phyloP scores from a whole-genome alignment of 176 grass and related monocot genomes.

The Secale cereale region DNA sequence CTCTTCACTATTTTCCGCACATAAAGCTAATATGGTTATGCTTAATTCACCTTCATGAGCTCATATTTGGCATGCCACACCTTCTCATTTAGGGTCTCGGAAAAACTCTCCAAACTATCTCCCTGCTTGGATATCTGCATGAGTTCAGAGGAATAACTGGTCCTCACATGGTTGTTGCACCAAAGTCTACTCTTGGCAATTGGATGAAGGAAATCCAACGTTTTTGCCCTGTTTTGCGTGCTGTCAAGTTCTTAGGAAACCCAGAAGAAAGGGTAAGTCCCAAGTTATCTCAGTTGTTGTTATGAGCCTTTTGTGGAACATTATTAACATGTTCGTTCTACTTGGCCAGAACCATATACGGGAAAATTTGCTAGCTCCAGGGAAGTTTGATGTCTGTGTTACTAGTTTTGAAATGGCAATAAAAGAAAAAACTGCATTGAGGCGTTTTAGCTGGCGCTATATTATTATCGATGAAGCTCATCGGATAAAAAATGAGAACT shows the following conservation, averaged over 20 bases:
- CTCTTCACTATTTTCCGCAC: not conserved
- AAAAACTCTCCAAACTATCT: conserved; percentile 99
- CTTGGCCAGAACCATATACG: conserved; percentile 61
- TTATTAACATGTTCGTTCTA: conserved; percentile 18
- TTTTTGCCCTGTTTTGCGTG: conserved; percentile 82
- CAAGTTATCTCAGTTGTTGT: not conserved
- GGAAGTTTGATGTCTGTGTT: conserved; percentile 75
- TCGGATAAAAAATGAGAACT: conserved; percentile 82
- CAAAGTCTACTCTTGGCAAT: conserved; percentile 98
- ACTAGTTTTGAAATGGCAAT: conserved; percentile 90
- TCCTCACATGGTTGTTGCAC: conserved; percentile 97
- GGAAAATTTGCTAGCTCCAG: conserved; percentile 61
- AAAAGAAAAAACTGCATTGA: conserved; percentile 75
- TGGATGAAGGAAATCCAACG: conserved; percentile 98
- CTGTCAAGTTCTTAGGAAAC: conserved; percentile 94
- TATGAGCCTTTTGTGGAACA: not conserved
- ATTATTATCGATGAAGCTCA: conserved; percentile 86
- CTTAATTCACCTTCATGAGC: not conserved
- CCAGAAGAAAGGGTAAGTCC: conserved; percentile 75
- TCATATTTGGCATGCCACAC: conserved; percentile 17
- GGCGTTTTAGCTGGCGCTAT: conserved; percentile 78
- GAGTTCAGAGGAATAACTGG: conserved; percentile 96
- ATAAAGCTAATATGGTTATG: not conserved
- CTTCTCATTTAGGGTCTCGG: conserved; percentile 74
- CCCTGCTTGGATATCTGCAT: conserved; percentile 83